phyloP scores from a whole-genome alignment of 2,329 filamentous ascomycete species.

The Aphanoascus verrucosus region DNA sequence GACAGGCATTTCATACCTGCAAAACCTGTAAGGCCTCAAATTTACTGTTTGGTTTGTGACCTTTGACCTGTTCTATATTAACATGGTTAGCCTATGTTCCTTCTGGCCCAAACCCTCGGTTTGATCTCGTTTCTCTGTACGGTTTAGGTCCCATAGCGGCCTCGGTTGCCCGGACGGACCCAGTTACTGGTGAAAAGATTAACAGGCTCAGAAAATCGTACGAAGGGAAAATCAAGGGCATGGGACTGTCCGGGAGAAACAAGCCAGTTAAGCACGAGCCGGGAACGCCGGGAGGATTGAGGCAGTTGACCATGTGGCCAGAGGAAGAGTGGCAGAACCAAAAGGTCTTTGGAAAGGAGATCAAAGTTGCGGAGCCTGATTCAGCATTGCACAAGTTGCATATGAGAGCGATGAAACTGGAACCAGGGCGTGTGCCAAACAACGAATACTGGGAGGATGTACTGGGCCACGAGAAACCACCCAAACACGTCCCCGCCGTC shows the following conservation, averaged over 20 bases:
- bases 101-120: slow-evolving; percentile 46
- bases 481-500: slow-evolving; percentile 24
- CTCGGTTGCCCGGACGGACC: slow-evolving; percentile 50
- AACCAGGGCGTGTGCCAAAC: slow-evolving; percentile 37
- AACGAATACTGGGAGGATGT: slow-evolving; percentile 41
- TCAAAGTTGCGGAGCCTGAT: slow-evolving; percentile 35
- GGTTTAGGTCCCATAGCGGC: slow-evolving; percentile 45
- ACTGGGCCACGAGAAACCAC: slow-evolving; percentile 38
- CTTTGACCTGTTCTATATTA: slow-evolving; percentile 32
- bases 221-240: slow-evolving; percentile 41
- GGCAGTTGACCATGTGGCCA: slow-evolving; percentile 38
- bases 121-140: slow-evolving; percentile 52
- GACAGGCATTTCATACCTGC: slow-evolving; percentile 40
- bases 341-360: slow-evolving; percentile 38
- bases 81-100: slow-evolving; percentile 38
- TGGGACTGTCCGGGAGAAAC: slow-evolving; percentile 40
- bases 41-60: slow-evolving; percentile 27
- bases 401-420: slow-evolving; percentile 38
- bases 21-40: slow-evolving; percentile 39
- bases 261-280: slow-evolving; percentile 38
- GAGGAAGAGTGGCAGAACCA: slow-evolving; percentile 43
- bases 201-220: slow-evolving; percentile 51
- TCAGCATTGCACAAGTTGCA: slow-evolving; percentile 34
- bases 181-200: slow-evolving; percentile 53
- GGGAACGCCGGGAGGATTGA: slow-evolving; percentile 29